phyloP scores from a whole-genome alignment of 139 green algal genomes.

The Volvox africanus region DNA sequence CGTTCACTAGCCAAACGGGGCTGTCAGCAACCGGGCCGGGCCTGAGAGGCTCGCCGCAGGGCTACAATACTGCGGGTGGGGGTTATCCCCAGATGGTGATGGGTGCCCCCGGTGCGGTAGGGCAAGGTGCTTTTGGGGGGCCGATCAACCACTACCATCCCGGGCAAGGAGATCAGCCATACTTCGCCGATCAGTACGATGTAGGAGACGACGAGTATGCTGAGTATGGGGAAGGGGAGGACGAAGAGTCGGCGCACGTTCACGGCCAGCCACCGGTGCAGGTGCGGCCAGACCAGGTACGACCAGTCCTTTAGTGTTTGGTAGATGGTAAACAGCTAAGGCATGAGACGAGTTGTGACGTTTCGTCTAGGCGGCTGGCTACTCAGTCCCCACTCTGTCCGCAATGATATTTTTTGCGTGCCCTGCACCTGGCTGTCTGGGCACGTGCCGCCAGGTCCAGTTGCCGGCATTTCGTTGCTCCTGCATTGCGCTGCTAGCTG shows the following conservation, averaged over 20 bases:
- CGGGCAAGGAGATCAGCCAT: not conserved
- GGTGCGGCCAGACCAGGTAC: constrained; percentile 12
- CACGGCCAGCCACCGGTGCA: not conserved
- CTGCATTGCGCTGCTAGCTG: too few relatives aligned
- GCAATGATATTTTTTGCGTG: too few relatives aligned
- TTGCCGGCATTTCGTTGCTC: too few relatives aligned
- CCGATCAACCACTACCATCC: not conserved
- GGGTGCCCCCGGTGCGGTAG: too few relatives aligned
- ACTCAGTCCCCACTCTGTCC: too few relatives aligned
- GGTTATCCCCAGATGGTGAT: not conserved
- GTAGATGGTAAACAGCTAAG: too few relatives aligned
- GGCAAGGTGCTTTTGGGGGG: not conserved
- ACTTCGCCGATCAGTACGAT: not conserved
- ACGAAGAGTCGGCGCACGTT: not conserved
- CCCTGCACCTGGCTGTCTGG: too few relatives aligned
- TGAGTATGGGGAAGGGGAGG: not conserved
- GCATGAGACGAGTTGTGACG: too few relatives aligned
- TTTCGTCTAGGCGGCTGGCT: too few relatives aligned
- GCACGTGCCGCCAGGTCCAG: too few relatives aligned
- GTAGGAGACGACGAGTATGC: not conserved
- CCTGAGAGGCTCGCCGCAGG: not conserved
- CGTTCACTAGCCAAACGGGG: constrained; percentile 1
- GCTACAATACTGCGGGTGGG: not conserved
- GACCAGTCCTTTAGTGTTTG: not conserved
- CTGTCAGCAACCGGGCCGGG: not conserved